These are phyloP conservation scores for Aspergillus puulaauensis DNA, from an alignment of 2,329 filamentous ascomycete genomes.

Conservation along the genomic window DNA sequence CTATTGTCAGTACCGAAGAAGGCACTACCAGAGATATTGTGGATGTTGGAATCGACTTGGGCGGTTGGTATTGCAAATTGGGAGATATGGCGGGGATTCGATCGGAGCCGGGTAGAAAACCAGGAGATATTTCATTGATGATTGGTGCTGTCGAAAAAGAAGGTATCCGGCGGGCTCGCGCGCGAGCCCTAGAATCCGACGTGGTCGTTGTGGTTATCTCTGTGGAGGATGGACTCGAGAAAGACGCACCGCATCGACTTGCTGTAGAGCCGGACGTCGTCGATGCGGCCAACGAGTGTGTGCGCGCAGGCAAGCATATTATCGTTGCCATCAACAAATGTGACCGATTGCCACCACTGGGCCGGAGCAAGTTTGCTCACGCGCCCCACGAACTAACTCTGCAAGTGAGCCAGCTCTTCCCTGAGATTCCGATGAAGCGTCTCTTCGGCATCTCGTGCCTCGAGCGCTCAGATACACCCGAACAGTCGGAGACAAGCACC, in stretches of 20 bases:
- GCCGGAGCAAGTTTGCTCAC: constrained; percentile 8
- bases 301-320: constrained; percentile 52
- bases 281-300: constrained; percentile 52
- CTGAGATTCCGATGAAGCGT: constrained; percentile 43
- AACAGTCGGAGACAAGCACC: constrained; percentile 45
- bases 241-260: constrained; percentile 25
- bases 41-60: constrained; percentile 84
- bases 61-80: constrained; percentile 88
- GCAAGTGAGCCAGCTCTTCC: constrained; percentile 42
- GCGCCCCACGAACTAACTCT: constrained; percentile 32
- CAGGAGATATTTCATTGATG: constrained; percentile 17
- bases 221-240: constrained; percentile 55
- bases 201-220: constrained; percentile 79
- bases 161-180: constrained; percentile 82
- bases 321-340: constrained; percentile 62
- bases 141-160: constrained; percentile 82
- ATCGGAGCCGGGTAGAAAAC: constrained; percentile 32
- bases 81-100: constrained; percentile 92
- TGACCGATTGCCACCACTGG: constrained; percentile 45
- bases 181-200: constrained; percentile 78
- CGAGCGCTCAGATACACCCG: constrained; percentile 45
- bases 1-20: constrained; percentile 89
- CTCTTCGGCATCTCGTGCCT: constrained; percentile 73
- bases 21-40: constrained; percentile 94
- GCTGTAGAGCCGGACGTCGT: constrained; percentile 57